Conservation (phyloP, 164 flowering plant genomes). For the Tetrastigma voinierianum region DNA sequence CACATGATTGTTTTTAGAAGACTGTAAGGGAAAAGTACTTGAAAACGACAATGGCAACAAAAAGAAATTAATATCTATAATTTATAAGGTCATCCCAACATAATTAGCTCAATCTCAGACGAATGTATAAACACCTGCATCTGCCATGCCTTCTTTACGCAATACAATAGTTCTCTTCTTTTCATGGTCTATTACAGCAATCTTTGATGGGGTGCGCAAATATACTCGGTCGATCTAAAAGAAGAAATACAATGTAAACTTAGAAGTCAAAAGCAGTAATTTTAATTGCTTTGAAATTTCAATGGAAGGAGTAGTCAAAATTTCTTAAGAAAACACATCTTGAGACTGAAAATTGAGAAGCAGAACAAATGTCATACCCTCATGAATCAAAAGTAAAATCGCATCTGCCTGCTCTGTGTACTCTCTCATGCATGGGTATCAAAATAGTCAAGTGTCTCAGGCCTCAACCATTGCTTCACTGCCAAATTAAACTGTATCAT, state of each 20-base stretch:
- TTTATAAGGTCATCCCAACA: neutral
- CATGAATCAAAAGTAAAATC: slow-evolving; percentile 79
- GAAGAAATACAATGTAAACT: neutral
- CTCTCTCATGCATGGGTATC: slow-evolving; percentile 64
- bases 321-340: too few species aligned
- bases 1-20: neutral
- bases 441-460: slow-evolving; percentile 89
- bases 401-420: slow-evolving; percentile 94
- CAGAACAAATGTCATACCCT: slow-evolving; percentile 50
- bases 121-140: slow-evolving; percentile 57
- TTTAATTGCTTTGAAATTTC: too few species aligned
- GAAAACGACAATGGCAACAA: neutral
- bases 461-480: slow-evolving; percentile 94
- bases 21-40: neutral
- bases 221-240: slow-evolving; percentile 70
- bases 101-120: neutral
- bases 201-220: slow-evolving; percentile 72
- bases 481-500: slow-evolving; percentile 42
- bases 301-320: too few species aligned
- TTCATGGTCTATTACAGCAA: slow-evolving; percentile 90
- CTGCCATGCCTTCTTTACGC: slow-evolving; percentile 73
- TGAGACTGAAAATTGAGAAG: neutral
- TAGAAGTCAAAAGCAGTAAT: neutral
- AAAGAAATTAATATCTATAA: neutral
- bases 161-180: slow-evolving; percentile 80